Evolutionary conservation across 1,139 yeast genomes (phyloP), one percentile per base, ranked within the genome.

Genomic region (Meyerozyma smithsonii): DNA sequence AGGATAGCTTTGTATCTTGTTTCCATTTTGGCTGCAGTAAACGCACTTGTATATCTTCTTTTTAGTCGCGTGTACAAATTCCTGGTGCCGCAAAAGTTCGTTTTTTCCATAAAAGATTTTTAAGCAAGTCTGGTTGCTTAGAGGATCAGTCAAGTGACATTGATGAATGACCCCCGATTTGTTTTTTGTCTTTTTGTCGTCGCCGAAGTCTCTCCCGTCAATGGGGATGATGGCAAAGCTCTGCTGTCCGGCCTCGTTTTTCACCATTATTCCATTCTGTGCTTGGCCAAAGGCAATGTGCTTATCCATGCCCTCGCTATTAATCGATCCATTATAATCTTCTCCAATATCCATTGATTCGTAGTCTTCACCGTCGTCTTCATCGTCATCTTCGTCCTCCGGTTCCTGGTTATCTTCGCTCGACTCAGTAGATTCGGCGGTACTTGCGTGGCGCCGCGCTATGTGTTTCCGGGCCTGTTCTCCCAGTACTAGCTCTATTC

Each of bases 11-110:
- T 68, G 74, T 1, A 67, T 64, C 44, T 61, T 64, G n/a, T 59
- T 51, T 4, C 69, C 68, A 41, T 52, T 58, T 32, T 59, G 50
- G n/a, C 65, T 52, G 48, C 77, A 71, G 42, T 69, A 70, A 8
- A 66, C 56, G 48, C 77, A 71, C 45, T 66, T 65, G 52, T 65
- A 71, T 8, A 70, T 64, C 43, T 64, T 66, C 53, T 69, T 70
- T 39, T 65, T 61, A 16, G 74, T 67, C 12, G 75, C 76, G 54
- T 71, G 77, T 17, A 69, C 75, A 55, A 69, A 69, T 44, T 70
- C 75, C 48, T 71, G 74, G 50, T 71, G 77, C 41, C 75, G 56
- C 34, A 66, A 54, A 28, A 71, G 57, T 46, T 70, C 76, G 46
- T 69, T 70, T 43, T 66, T 69, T 8, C 77, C 76, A 44, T 70